A percentile compares a stretch with the other conserved stretches of the same genome.
phyloP scores from a whole-genome alignment of 805 yeast species.

The Hanseniaspora guilliermondii region DNA sequence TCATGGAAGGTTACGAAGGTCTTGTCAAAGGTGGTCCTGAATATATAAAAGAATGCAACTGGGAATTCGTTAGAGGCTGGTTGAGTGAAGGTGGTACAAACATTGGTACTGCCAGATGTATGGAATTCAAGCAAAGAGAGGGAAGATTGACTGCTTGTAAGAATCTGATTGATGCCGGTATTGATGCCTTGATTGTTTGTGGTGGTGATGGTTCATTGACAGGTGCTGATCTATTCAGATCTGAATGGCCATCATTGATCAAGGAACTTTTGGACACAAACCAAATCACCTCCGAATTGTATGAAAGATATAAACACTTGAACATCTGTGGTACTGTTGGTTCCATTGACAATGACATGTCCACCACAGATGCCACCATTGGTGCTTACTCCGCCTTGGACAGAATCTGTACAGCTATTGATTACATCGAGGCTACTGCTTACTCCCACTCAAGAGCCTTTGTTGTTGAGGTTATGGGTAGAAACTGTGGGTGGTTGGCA shows the following conservation, averaged over 20 bases:
- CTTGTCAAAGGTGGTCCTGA: constrained; percentile 50
- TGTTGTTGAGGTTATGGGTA: constrained; percentile 97
- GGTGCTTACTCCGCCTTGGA: constrained; percentile 72
- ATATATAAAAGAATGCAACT: constrained; percentile 45
- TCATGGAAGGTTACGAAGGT: constrained; percentile 67
- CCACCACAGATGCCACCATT: constrained; percentile 72
- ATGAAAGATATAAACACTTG: constrained; percentile 39
- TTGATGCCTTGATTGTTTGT: constrained; percentile 66
- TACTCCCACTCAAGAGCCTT: constrained; percentile 94
- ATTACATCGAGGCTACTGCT: constrained; percentile 95
- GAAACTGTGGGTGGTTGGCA: constrained; percentile 99
- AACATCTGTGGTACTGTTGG: constrained; percentile 69
- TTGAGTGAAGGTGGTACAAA: constrained; percentile 61
- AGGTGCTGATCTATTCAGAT: constrained; percentile 66
- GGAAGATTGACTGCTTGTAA: constrained; percentile 55
- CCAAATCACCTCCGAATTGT: constrained; percentile 36
- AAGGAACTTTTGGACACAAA: constrained; percentile 40
- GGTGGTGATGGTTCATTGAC: constrained; percentile 80
- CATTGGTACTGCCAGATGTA: constrained; percentile 68
- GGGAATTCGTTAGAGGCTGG: constrained; percentile 68
- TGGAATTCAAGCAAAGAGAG: constrained; percentile 50
- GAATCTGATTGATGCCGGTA: constrained; percentile 57
- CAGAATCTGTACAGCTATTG: constrained; percentile 61
- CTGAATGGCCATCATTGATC: constrained; percentile 65
- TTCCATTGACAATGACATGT: constrained; percentile 76